phyloP scores from a whole-genome alignment of 2,329 filamentous ascomycete genomes.

The Penicillium sp. region DNA sequence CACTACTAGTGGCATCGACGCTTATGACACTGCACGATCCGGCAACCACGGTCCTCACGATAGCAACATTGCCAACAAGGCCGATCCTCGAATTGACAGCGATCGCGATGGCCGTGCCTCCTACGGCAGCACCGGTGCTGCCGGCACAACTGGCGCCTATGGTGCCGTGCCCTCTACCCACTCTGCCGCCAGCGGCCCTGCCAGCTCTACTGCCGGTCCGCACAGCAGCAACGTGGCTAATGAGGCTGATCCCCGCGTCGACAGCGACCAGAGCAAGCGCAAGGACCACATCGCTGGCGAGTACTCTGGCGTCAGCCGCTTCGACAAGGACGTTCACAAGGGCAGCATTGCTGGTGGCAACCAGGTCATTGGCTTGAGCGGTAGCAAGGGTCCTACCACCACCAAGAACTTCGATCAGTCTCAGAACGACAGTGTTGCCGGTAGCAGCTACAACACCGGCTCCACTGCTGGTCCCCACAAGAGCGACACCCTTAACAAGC shows the following conservation, averaged over 20 bases:
- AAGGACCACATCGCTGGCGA: background rate
- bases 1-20: background rate
- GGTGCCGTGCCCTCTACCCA: slow-evolving; percentile 2
- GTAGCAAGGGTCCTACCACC: slow-evolving; percentile 18
- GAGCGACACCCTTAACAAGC: slow-evolving; percentile 21
- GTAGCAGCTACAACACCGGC: slow-evolving; percentile 23
- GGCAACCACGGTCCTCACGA: slow-evolving; percentile 18
- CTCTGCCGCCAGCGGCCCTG: slow-evolving; percentile 14
- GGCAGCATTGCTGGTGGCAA: slow-evolving; percentile 17
- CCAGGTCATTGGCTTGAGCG: slow-evolving; percentile 10
- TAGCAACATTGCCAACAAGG: slow-evolving; percentile 23
- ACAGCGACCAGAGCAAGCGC: slow-evolving; percentile 16
- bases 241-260: slow-evolving; percentile 13
- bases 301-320: slow-evolving; percentile 1
- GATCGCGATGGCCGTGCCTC: slow-evolving; percentile 8
- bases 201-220: slow-evolving; percentile 18
- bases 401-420: slow-evolving; percentile 25
- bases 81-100: slow-evolving; percentile 23
- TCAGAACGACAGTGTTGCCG: slow-evolving; percentile 12
- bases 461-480: slow-evolving; percentile 21
- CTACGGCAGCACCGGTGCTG: background rate
- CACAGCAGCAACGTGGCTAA: slow-evolving; percentile 19
- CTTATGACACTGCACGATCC: background rate
- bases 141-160: slow-evolving; percentile 2
- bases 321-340: slow-evolving; percentile 20